Percentiles rank a stretch among this genome's conserved stretches.
Evolutionary conservation across 2,329 filamentous ascomycete species (phyloP).

Genomic region (Colletotrichum paranaense): DNA sequence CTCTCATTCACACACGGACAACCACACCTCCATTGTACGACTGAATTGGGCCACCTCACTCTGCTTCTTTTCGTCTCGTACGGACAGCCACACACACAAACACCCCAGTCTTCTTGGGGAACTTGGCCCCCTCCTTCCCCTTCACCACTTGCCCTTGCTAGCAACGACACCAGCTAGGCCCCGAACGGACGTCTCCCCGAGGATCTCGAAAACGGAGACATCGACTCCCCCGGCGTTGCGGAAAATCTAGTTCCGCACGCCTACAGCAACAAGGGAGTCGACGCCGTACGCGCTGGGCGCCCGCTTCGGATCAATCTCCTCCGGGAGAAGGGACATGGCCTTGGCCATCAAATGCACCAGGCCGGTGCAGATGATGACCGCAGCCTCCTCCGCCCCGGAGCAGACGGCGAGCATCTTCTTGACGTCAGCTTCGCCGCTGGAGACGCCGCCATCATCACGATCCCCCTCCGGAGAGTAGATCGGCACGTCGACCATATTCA

Average conservation of each 20-base stretch:
- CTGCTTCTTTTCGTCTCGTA: background rate
- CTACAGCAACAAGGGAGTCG: constrained; percentile 64
- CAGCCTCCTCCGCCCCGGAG: constrained; percentile 43
- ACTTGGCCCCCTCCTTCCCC: background rate
- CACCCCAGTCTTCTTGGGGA: background rate
- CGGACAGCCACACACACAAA: background rate
- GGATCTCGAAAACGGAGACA: constrained; percentile 32
- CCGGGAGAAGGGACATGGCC: constrained; percentile 56
- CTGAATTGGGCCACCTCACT: background rate
- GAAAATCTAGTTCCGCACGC: constrained; percentile 34
- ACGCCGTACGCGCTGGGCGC: constrained; percentile 60
- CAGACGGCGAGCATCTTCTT: constrained; percentile 47
- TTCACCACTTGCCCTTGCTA: constrained; percentile 15
- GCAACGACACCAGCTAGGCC: constrained; percentile 20
- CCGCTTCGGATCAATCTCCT: constrained; percentile 55
- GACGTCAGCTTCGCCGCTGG: constrained; percentile 37
- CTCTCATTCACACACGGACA: background rate
- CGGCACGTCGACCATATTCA: constrained; percentile 61
- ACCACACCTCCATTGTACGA: background rate
- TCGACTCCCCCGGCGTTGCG: constrained; percentile 34
- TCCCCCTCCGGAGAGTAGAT: constrained; percentile 40
- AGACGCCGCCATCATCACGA: background rate
- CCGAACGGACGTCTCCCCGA: constrained; percentile 27
- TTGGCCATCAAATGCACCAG: constrained; percentile 55
- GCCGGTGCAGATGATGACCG: constrained; percentile 48